Conservation (phyloP, 192 early-diverging fungal species). For the Mortierella antarctica region DNA sequence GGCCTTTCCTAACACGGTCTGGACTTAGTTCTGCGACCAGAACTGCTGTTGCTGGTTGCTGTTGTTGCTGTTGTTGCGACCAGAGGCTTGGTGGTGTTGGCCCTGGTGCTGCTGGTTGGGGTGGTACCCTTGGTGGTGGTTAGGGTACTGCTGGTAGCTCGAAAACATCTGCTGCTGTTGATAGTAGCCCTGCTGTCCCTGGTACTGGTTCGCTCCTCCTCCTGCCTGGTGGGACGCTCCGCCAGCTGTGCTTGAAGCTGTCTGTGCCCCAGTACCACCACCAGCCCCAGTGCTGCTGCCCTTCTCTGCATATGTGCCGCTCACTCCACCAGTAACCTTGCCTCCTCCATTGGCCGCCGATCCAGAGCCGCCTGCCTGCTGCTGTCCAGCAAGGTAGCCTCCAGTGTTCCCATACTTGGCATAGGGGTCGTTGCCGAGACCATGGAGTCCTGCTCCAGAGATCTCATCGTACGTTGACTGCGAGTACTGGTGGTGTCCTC, state of each 20-base stretch:
- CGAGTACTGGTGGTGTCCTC: slow-evolving; percentile 48
- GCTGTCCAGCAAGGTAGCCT: slow-evolving; percentile 49
- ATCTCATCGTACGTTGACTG: slow-evolving; percentile 50
- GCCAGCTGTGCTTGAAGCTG: slow-evolving; percentile 13
- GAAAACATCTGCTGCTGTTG: slow-evolving; percentile 62
- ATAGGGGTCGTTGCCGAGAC: slow-evolving; percentile 38
- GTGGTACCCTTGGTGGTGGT: slow-evolving; percentile 54
- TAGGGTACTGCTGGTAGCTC: slow-evolving; percentile 63
- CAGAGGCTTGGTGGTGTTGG: slow-evolving; percentile 46
- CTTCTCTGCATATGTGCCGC: slow-evolving; percentile 11
- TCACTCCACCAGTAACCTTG: slow-evolving; percentile 12
- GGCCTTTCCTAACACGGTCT: not conserved
- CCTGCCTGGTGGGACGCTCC: slow-evolving; percentile 41
- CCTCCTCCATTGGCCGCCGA: slow-evolving; percentile 14
- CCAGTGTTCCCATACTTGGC: slow-evolving; percentile 45
- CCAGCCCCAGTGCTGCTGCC: not conserved
- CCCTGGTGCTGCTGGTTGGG: slow-evolving; percentile 43
- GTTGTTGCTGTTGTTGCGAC: slow-evolving; percentile 28
- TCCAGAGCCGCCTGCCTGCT: slow-evolving; percentile 22
- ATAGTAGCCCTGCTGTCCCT: slow-evolving; percentile 32
- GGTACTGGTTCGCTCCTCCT: slow-evolving; percentile 14
- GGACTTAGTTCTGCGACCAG: slow-evolving; percentile 57
- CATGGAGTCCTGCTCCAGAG: slow-evolving; percentile 47
- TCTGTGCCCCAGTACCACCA: slow-evolving; percentile 22
- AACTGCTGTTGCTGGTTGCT: slow-evolving; percentile 47